Percentiles rank a stretch among this genome's conserved stretches.
Conservation (phyloP, 2,329 filamentous ascomycete species). For the Trichocomaceae sp. region DNA sequence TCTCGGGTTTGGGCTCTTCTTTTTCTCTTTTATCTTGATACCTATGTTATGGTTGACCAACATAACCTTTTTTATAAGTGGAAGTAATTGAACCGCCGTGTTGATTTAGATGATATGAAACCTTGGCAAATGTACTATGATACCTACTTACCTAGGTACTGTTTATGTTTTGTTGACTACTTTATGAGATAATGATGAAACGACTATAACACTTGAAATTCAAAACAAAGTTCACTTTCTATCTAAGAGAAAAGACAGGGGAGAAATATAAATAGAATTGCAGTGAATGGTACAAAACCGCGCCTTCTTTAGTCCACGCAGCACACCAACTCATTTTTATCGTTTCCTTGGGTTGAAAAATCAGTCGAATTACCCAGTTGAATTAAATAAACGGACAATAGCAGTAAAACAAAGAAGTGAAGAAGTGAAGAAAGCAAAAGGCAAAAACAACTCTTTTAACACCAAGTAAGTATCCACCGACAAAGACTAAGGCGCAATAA, state of each 20-base stretch:
- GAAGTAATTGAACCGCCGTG: no score
- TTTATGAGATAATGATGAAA: not conserved
- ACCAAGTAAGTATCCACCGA: not conserved
- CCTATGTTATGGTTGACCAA: not conserved
- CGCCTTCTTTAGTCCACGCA: not conserved
- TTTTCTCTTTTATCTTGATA: not conserved
- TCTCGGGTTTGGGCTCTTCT: not conserved
- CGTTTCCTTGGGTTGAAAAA: not conserved
- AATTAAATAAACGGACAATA: conserved; percentile 16
- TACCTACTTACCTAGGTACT: not conserved
- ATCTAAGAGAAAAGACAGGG: not conserved
- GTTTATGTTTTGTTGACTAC: not conserved
- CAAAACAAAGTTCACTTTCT: not conserved
- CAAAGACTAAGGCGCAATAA: not conserved
- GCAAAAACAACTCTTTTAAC: conserved; percentile 1
- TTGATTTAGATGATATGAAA: not conserved
- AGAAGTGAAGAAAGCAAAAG: conserved; percentile 14
- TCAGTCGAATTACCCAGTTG: not conserved
- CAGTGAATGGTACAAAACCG: not conserved
- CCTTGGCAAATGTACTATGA: not conserved
- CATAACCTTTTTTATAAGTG: not conserved
- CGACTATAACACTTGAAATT: not conserved
- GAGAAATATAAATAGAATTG: not conserved
- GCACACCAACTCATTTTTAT: not conserved
- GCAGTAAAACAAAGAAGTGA: conserved; percentile 18